Base-by-base conservation (phyloP, 2,329 filamentous ascomycete genomes). In the Dothidotthia symphoricarpi region DNA sequence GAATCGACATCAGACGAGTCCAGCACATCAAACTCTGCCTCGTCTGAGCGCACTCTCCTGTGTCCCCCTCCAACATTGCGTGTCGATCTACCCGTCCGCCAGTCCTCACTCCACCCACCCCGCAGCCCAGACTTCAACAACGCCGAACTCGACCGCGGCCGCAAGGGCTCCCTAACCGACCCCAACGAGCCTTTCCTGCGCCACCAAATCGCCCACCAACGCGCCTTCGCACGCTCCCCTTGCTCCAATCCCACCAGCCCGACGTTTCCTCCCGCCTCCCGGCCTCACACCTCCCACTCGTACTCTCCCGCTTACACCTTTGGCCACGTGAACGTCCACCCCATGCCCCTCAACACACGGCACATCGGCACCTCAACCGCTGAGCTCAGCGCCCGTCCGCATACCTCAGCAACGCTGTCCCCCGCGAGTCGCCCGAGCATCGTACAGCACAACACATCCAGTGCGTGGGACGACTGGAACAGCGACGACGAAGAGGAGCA, bases 401-500 rank as follows among this genome's bases (percentile, higher is more conserved):
- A 53, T 36, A 29, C 51, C 4, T 44, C 54, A 2, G 36, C 46
- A 6, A 31, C 43, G 10, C 49, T 50, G 1, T 53, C 52, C 14
- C 37, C 54, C 2, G 48, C 37, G 4, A 24, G 41, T 16, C 48
- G 53, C 3, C 45, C 53, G 22, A 60, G 54, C 34, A 53, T 53
- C n/a, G 38, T 34, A 6, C 38, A 59, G 14, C 61, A 63, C 14
- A 59, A 61, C 32, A 54, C 55, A 4, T 57, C 43, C 3, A 61
- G 56, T n/a, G 63, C 59, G 25, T 66, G 63, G 63, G 63, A 66
- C 17, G 60, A 64, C 31, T 64, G 58, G 52, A 61, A 65, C 32
- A 61, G 54, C n/a, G 61, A 64, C 13, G 47, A 47, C 1, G 57
- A 59, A 24, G 53, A 46, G n/a, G 57, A 62, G 34, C 61, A 59